These are phyloP conservation scores for Boeremia lycopersici DNA, from an alignment of 2,329 filamentous ascomycete species.

Conservation along the genomic window DNA sequence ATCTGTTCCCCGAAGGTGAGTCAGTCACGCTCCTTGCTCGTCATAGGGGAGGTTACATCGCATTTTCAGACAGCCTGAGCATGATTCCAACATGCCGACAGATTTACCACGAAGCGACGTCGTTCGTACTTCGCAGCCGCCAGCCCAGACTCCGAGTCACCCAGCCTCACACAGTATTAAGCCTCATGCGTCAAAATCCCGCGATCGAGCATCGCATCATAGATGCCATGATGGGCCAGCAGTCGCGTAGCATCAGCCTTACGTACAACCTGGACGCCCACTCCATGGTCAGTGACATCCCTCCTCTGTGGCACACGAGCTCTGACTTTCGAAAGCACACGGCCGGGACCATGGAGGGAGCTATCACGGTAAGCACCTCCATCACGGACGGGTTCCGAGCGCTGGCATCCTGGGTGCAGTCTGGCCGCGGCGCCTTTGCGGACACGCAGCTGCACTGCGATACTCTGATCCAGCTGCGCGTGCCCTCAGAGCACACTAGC, in stretches of 20 bases:
- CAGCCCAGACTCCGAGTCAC: background rate
- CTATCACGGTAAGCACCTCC: background rate
- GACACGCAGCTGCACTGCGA: too few relatives aligned
- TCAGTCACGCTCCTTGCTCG: background rate
- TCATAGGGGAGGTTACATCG: background rate
- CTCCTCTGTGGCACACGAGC: background rate
- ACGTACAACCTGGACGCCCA: background rate
- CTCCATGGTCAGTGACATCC: background rate
- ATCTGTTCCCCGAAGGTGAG: background rate
- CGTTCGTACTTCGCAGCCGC: background rate
- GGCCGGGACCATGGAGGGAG: background rate
- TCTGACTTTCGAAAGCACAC: background rate
- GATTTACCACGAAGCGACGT: background rate
- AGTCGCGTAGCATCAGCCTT: background rate
- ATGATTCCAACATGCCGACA: background rate
- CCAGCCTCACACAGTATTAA: background rate
- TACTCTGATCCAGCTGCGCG: background rate
- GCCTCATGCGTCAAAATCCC: background rate
- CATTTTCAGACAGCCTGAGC: background rate
- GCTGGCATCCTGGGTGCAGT: background rate
- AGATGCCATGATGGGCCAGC: background rate
- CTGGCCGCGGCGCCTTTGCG: background rate
- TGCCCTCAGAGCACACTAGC: background rate
- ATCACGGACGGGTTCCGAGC: background rate
- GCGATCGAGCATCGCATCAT: background rate